These are phyloP conservation scores for Moricandia arvensis DNA, from an alignment of 345 rosid species.

Conservation along the genomic window DNA sequence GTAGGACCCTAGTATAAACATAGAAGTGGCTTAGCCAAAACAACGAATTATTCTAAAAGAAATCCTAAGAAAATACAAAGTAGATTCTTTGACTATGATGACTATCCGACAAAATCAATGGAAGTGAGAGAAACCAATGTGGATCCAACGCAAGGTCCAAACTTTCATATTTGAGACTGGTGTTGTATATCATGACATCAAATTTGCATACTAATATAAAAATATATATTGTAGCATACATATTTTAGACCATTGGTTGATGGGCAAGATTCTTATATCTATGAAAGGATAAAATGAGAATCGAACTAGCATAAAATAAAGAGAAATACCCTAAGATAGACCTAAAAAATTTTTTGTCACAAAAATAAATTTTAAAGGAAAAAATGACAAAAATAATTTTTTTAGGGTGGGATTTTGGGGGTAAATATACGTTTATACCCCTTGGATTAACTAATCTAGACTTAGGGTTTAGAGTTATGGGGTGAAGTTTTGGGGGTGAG, in stretches of 20 bases:
- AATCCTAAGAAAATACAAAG: neutral
- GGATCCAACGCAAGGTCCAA: slow-evolving; percentile 38
- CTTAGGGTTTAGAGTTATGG: too few relatives aligned
- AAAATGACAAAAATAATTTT: too few relatives aligned
- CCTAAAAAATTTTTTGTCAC: too few relatives aligned
- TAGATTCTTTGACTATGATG: slow-evolving; percentile 37
- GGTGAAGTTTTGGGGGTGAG: too few relatives aligned
- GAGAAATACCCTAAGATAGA: too few relatives aligned
- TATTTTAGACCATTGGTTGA: neutral
- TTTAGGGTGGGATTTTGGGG: too few relatives aligned
- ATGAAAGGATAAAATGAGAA: slow-evolving; percentile 9
- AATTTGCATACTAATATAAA: neutral
- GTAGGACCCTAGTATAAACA: neutral
- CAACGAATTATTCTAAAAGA: neutral
- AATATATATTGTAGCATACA: neutral
- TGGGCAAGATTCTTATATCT: slow-evolving; percentile 17
- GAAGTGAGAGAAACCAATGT: slow-evolving; percentile 50
- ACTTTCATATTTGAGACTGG: slow-evolving; percentile 14
- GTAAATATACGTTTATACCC: too few relatives aligned
- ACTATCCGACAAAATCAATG: slow-evolving; percentile 46
- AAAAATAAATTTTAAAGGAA: too few relatives aligned
- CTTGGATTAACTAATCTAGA: too few relatives aligned
- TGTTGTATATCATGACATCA: slow-evolving; percentile 15
- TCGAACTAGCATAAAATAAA: slow-evolving; percentile 4
- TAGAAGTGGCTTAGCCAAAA: neutral